Base-by-base conservation (phyloP, 768 basidiomycete species). In the Collybia sordida region DNA sequence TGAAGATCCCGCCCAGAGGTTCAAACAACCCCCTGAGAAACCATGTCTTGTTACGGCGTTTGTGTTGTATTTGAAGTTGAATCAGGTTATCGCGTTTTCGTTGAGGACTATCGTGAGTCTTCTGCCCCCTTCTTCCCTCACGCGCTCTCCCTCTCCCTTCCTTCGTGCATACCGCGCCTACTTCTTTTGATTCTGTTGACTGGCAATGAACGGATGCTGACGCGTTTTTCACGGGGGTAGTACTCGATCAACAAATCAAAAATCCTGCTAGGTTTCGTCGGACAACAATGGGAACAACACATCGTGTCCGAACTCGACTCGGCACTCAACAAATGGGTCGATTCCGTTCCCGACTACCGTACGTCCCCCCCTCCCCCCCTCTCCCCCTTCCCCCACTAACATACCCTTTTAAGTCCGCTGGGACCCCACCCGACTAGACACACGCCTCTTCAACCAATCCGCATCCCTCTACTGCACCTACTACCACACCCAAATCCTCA, bases 211-310 rank as follows among this genome's bases (percentile, higher is more conserved):
- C n/a, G n/a, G n/a, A n/a, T n/a, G n/a, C n/a, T n/a, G n/a, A n/a
- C n/a, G n/a, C n/a, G n/a, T n/a, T n/a, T n/a, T 14, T 35, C n/a
- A 23, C 31, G 8, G 15, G 17, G 21, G 28, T 47, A 90, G 89
- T 94, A 93, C 62, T 85, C 90, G n/a, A 88, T 90, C 57, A 89
- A 87, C 61, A 88, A 86, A 58, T 82, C 82, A 0, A 86, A 86
- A 58, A 67, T 82, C 6, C 64, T 81, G 1, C 72, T 88, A 4
- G 86, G 86, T 12, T 80, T 83, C 53, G 78, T 79, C 3, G 84
- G 82, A 1, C 49, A 69, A 52, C 53, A 83, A 49, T 89, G 86
- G 87, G 86, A 87, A 50, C 79, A 87, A 45, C 70, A 78, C 49
- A 79, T 85, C 31, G 85, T 90, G 1, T 78, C 84, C 6, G 85